phyloP scores from a whole-genome alignment of 2,329 filamentous ascomycete species.

The Penicillium sp. region DNA sequence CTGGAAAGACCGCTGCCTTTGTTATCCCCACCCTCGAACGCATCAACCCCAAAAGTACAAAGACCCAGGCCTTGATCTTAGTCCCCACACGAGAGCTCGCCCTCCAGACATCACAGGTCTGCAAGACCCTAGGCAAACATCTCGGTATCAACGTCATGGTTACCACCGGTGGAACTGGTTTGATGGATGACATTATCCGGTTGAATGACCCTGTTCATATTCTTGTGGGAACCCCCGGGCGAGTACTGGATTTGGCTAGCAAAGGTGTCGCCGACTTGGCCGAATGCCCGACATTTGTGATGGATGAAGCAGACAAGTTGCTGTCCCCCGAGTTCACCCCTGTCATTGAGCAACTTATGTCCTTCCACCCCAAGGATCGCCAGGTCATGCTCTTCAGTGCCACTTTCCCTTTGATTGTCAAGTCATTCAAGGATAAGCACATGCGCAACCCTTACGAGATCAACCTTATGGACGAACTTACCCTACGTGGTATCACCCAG shows the following conservation, averaged over 20 bases:
- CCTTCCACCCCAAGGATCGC: conserved; percentile 93
- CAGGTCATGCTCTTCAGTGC: conserved; percentile 99
- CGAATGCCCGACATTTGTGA: conserved; percentile 96
- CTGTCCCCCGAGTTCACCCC: conserved; percentile 95
- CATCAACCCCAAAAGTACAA: conserved; percentile 94
- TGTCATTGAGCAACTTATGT: conserved; percentile 91
- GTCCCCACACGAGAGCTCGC: conserved; percentile 96
- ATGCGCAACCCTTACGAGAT: conserved; percentile 97
- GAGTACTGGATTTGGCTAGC: conserved; percentile 92
- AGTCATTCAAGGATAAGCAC: conserved; percentile 97
- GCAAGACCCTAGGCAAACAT: conserved; percentile 97
- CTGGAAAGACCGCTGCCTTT: conserved; percentile 96
- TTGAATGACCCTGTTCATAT: conserved; percentile 94
- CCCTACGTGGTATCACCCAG: conserved; percentile 94
- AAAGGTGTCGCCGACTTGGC: conserved; percentile 96
- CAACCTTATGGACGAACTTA: conserved; percentile 99
- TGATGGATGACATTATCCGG: conserved; percentile 95
- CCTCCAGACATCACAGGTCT: conserved; percentile 97
- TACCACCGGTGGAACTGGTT: conserved; percentile 89
- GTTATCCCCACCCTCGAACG: conserved; percentile 93
- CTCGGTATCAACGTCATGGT: conserved; percentile 99
- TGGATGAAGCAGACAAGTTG: conserved; percentile 99
- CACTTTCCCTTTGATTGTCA: conserved; percentile 95
- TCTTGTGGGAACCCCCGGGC: conserved; percentile 92
- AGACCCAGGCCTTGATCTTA: conserved; percentile 94